Base-by-base conservation (phyloP, 129 eudicot genomes). In the Ambrosia trifida region DNA sequence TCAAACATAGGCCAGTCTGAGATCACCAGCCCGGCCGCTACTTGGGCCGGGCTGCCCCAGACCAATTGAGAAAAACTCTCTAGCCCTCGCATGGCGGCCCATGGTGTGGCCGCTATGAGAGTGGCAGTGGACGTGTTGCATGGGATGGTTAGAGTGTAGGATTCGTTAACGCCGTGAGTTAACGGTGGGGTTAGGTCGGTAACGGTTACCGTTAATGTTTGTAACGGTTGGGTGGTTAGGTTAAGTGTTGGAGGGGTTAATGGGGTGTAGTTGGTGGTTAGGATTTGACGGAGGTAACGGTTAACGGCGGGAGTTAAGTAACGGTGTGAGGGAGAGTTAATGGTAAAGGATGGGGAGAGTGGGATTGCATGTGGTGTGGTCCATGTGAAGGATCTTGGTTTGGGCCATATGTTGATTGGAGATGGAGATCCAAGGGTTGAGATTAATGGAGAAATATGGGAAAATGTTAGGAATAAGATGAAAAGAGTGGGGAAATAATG, bases 1-100 rank as follows among this genome's bases (percentile, higher is more conserved):
- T 51, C 79, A 28, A 66, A 89, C 8, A 79, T 35, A 5, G 98
- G 97, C 66, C 54, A 54, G 58, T 94, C 97, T 10, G 71, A 38
- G 3, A 94, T 67, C 31, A 41, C 66, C 36, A 94, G 18, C 17
- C 96, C 98, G 16, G 85, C 78, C 8, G 84, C 96, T 3, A 85
- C 86, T 30, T 31, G 31, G 3, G 83, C 14, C 18, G 96, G 93
- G 44, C 43, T 52, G 3, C 85, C 83, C 81, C 89, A 93, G 11
- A 83, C 85, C 3, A 92, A 74, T 80, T 92, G 98, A 9, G 96
- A 92, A 71, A 92, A 85, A 62, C 91, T 86, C 80, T 92, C 98
- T 44, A 92, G 87, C 2, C 96, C 98, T 19, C 96, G 70, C 91
- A 92, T 92, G 33, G 96, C 98, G 7, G 96, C 98, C 96, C 98